phyloP scores from a whole-genome alignment of 768 basidiomycete species.

The Mycena chlorophos region DNA sequence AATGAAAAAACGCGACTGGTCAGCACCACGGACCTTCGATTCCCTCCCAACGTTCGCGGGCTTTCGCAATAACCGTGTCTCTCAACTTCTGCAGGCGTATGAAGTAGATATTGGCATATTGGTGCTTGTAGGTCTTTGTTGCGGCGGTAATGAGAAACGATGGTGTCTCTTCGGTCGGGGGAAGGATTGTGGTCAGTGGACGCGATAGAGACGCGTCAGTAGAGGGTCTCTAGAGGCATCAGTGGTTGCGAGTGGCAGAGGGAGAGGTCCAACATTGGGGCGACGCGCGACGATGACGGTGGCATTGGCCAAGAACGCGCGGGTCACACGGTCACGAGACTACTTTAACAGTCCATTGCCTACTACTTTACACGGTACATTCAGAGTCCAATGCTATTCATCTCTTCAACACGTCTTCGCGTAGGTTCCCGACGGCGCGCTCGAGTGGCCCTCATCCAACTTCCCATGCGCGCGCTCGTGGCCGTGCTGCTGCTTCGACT shows the following conservation, averaged over 20 bases:
- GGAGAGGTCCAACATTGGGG: background rate
- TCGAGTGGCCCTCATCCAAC: constrained; percentile 50
- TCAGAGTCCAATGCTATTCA: background rate
- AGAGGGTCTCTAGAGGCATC: background rate
- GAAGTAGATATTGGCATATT: constrained; percentile 61
- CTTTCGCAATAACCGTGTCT: constrained; percentile 41
- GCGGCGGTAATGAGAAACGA: constrained; percentile 45
- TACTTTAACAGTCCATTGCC: no score
- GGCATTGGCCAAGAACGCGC: background rate
- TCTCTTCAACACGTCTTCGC: constrained; percentile 57
- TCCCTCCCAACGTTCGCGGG: constrained; percentile 41
- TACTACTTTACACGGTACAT: no score
- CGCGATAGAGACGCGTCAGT: constrained; percentile 27
- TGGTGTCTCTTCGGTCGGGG: constrained; percentile 36
- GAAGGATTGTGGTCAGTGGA: constrained; percentile 40
- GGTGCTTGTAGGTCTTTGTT: constrained; percentile 53
- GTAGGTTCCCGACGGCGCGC: constrained; percentile 59
- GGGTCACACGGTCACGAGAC: no score
- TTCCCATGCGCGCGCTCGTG: constrained; percentile 45
- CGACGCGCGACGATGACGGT: background rate
- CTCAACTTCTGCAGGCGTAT: constrained; percentile 45
- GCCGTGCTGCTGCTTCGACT: constrained; percentile 26
- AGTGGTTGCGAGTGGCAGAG: background rate
- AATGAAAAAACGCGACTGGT: background rate
- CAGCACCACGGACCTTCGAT: constrained; percentile 37